Evolutionary conservation across 805 yeast species (phyloP).

Genomic region (Teunomyces funiuensis): DNA sequence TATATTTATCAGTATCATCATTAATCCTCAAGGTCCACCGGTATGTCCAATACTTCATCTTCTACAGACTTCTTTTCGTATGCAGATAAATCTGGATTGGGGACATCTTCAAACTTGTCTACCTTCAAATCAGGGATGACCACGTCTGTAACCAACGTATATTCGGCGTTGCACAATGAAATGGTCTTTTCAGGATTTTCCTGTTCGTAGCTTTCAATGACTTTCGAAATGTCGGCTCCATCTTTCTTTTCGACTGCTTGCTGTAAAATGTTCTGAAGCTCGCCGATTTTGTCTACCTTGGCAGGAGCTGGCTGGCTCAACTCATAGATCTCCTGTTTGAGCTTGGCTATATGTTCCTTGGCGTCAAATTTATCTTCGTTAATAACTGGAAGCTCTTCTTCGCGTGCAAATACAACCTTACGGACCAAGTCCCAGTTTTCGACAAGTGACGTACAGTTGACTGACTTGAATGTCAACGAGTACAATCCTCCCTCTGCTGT

Average conservation of each 20-base stretch:
- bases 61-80: slow-evolving; percentile 9
- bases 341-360: slow-evolving; percentile 14
- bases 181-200: slow-evolving; percentile 17
- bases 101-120: slow-evolving; percentile 24
- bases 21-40: background rate
- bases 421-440: slow-evolving; percentile 37
- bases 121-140: slow-evolving; percentile 15
- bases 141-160: slow-evolving; percentile 8
- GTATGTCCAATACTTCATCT: background rate
- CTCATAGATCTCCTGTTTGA: slow-evolving; percentile 24
- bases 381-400: slow-evolving; percentile 15
- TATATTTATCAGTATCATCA: background rate
- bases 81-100: slow-evolving; percentile 18
- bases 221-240: slow-evolving; percentile 9
- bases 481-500: slow-evolving; percentile 43
- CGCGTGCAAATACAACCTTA: slow-evolving; percentile 21
- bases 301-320: background rate
- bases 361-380: slow-evolving; percentile 18
- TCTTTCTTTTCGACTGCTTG: slow-evolving; percentile 4
- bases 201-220: slow-evolving; percentile 16
- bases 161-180: slow-evolving; percentile 15
- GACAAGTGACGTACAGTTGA: slow-evolving; percentile 34
- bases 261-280: slow-evolving; percentile 6
- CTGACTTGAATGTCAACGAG: slow-evolving; percentile 42
- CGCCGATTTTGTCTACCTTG: background rate